A percentile compares a stretch with the other conserved stretches of the same genome.
phyloP scores from a whole-genome alignment of 2,329 filamentous ascomycete species.

The Exophiala mesophila region DNA sequence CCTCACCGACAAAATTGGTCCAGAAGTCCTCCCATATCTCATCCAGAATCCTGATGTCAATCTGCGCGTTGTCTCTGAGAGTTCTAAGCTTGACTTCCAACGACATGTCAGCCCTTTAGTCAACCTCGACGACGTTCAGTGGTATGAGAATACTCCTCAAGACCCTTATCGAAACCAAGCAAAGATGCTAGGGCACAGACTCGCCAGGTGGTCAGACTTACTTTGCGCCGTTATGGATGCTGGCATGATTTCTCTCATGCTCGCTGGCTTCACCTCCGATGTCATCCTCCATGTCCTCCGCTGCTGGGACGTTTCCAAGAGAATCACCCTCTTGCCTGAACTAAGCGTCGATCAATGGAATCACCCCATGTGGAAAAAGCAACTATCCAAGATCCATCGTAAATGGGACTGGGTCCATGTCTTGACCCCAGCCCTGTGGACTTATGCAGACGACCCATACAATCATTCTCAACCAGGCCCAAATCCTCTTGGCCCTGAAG shows the following conservation, averaged over 20 bases:
- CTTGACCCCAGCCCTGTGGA: slow-evolving; percentile 76
- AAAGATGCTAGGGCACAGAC: slow-evolving; percentile 40
- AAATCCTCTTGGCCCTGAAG: slow-evolving; percentile 13
- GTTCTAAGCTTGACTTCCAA: slow-evolving; percentile 22
- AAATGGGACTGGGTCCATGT: slow-evolving; percentile 87
- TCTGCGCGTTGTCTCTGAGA: slow-evolving; percentile 23
- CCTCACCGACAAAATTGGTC: slow-evolving; percentile 24
- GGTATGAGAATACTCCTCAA: slow-evolving; percentile 25
- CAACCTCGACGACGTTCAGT: slow-evolving; percentile 19
- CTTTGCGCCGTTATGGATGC: slow-evolving; percentile 81
- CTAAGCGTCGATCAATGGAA: slow-evolving; percentile 90
- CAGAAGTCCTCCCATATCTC: slow-evolving; percentile 25
- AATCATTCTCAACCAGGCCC: slow-evolving; percentile 43
- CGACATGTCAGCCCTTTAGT: slow-evolving; percentile 17
- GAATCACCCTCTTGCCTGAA: slow-evolving; percentile 76
- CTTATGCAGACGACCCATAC: slow-evolving; percentile 56
- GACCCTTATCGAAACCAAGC: slow-evolving; percentile 24
- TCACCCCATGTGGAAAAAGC: slow-evolving; percentile 81
- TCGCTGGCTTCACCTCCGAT: slow-evolving; percentile 75
- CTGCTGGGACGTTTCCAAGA: slow-evolving; percentile 82
- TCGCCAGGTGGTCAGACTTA: slow-evolving; percentile 84
- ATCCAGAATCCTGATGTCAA: slow-evolving; percentile 25
- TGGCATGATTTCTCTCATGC: slow-evolving; percentile 79
- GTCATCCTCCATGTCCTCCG: slow-evolving; percentile 74
- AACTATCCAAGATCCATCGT: slow-evolving; percentile 73